Conservation (phyloP, 495 filamentous ascomycete genomes). For the Trichocladium uniseriatum region DNA sequence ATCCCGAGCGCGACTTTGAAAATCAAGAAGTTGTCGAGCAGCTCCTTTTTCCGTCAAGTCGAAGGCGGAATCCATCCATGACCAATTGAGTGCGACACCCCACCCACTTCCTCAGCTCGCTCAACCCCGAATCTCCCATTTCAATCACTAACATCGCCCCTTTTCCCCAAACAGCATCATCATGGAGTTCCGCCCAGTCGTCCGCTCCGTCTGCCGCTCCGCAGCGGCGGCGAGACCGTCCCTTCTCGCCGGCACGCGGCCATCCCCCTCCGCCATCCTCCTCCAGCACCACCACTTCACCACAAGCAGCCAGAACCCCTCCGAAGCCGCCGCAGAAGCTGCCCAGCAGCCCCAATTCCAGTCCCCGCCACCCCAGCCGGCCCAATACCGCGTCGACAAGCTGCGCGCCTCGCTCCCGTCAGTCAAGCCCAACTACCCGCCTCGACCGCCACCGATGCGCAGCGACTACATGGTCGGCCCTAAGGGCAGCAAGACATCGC, state of each 20-base stretch:
- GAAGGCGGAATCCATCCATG: conserved; percentile 4
- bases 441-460: conserved; percentile 1
- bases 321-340: not conserved
- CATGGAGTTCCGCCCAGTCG: conserved; percentile 23
- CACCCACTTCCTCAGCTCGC: not conserved
- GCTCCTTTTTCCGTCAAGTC: not conserved
- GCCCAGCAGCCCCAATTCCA: not conserved
- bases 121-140: not conserved
- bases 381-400: not conserved
- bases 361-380: not conserved
- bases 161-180: conserved; percentile 1
- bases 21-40: conserved; percentile 4
- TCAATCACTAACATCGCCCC: not conserved
- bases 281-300: conserved; percentile 7
- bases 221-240: conserved; percentile 17
- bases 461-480: not conserved
- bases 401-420: not conserved
- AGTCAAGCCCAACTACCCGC: not conserved
- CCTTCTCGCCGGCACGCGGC: conserved; percentile 5
- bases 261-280: conserved; percentile 6
- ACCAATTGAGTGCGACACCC: conserved; percentile 12
- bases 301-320: conserved; percentile 3
- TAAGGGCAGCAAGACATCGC: not conserved
- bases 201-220: conserved; percentile 20
- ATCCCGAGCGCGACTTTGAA: conserved; percentile 7